Conservation (phyloP, 345 rosid genomes). For the Lepidium aucheri region DNA sequence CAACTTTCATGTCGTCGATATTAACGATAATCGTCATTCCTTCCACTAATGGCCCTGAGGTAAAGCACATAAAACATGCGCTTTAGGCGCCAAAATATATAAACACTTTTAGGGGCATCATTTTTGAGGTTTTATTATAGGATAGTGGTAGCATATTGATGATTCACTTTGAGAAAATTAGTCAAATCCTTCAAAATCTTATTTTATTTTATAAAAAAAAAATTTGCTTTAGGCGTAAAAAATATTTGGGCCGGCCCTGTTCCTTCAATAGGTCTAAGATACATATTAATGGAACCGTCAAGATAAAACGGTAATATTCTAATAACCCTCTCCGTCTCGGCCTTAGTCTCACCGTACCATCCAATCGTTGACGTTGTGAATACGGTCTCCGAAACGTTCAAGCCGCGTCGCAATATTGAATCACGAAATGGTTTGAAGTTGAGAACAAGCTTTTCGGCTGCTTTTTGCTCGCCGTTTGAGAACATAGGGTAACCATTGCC, state of each 20-base stretch:
- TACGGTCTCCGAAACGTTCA: conserved; percentile 48
- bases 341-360: conserved; percentile 47
- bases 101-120: no score
- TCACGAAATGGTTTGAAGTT: conserved; percentile 34
- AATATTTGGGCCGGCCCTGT: no score
- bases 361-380: conserved; percentile 60
- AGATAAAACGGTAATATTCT: conserved; percentile 39
- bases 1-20: conserved; percentile 45
- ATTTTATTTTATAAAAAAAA: no score
- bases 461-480: conserved; percentile 36
- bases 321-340: conserved; percentile 34
- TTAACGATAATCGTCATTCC: conserved; percentile 48
- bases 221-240: no score
- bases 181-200: no score
- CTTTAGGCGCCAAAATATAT: no score
- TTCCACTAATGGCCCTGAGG: no score
- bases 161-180: no score
- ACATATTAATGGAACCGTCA: conserved; percentile 44
- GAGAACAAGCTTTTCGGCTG: conserved; percentile 34
- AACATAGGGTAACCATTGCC: conserved; percentile 63
- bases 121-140: no score
- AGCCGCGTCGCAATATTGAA: conserved; percentile 31
- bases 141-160: no score
- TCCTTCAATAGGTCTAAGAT: conserved; percentile 57
- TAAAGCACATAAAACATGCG: no score